Conservation (phyloP, 1,284 basidiomycete genomes). For the Leccinum fuscescens region DNA sequence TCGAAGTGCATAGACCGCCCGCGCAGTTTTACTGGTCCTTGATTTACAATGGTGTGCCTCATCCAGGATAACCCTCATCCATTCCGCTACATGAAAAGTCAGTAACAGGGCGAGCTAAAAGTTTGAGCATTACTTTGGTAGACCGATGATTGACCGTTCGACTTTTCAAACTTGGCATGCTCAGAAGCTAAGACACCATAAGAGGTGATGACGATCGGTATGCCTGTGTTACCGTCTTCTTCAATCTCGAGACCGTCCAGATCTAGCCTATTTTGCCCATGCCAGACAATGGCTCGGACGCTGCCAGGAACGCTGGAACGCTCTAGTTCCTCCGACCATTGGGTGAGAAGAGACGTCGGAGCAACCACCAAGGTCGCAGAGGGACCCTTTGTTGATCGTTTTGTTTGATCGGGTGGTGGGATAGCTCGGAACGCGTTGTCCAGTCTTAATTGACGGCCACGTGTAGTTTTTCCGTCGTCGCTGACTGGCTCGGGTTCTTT, state of each 20-base stretch:
- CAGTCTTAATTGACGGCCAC: slow-evolving; percentile 58
- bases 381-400: slow-evolving; percentile 35
- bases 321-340: slow-evolving; percentile 89
- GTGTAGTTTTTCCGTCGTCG: slow-evolving; percentile 36
- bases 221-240: slow-evolving; percentile 45
- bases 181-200: slow-evolving; percentile 89
- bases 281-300: slow-evolving; percentile 76
- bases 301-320: slow-evolving; percentile 71
- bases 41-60: slow-evolving; percentile 97
- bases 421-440: slow-evolving; percentile 54
- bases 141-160: slow-evolving; percentile 52
- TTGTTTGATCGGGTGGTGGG: slow-evolving; percentile 35
- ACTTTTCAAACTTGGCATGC: slow-evolving; percentile 65
- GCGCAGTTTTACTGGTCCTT: slow-evolving; percentile 84
- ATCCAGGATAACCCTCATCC: slow-evolving; percentile 80
- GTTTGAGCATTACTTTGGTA: slow-evolving; percentile 62
- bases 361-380: slow-evolving; percentile 88
- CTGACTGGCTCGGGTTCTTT: slow-evolving; percentile 45
- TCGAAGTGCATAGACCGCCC: slow-evolving; percentile 83
- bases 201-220: slow-evolving; percentile 86
- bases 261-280: slow-evolving; percentile 80
- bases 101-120: not conserved
- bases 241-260: slow-evolving; percentile 59
- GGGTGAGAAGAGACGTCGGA: slow-evolving; percentile 86
- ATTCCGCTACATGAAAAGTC: slow-evolving; percentile 53